Conservation (phyloP, 305 asterid species). For the Fraxinus paxiana region DNA sequence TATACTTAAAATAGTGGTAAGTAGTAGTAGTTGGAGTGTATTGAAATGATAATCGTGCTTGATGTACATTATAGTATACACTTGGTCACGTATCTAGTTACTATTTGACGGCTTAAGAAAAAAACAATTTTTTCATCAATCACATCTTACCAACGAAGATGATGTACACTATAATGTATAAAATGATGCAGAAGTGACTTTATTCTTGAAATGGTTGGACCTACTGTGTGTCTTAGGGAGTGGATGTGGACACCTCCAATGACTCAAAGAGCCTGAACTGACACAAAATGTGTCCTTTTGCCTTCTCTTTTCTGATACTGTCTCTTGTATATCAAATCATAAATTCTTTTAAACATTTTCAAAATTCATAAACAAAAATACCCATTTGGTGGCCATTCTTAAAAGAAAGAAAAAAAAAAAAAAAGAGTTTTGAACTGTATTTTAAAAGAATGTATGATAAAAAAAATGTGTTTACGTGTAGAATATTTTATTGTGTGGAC, state of each 20-base stretch:
- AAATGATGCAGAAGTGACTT: background rate
- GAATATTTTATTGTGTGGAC: no score
- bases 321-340: background rate
- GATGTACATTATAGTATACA: no score
- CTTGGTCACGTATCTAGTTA: no score
- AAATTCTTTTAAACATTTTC: background rate
- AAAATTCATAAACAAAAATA: background rate
- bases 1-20: no score
- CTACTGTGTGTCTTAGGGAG: background rate
- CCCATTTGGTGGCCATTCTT: background rate
- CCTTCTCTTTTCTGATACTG: background rate
- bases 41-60: no score
- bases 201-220: background rate
- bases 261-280: background rate
- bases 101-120: no score
- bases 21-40: no score
- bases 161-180: background rate
- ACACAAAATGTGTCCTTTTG: background rate
- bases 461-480: background rate
- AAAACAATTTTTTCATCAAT: no score
- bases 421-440: no score
- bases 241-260: conserved; percentile 3
- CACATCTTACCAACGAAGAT: no score
- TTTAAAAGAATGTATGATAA: no score
- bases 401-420: no score